Conservation (phyloP, 164 flowering plant genomes). For the Tetrastigma voinierianum region DNA sequence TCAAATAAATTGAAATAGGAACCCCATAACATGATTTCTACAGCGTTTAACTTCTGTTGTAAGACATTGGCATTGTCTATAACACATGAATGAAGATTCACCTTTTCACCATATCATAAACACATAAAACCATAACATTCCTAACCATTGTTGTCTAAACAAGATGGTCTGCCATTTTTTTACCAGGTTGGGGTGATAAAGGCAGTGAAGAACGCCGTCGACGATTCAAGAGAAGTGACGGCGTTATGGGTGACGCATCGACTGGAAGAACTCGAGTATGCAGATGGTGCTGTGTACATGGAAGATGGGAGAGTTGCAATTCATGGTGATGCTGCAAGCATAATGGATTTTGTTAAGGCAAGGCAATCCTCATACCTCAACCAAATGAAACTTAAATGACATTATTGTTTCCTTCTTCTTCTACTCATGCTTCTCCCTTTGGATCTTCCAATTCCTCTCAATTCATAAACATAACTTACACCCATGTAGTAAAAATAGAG, state of each 20-base stretch:
- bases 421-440: too few species aligned
- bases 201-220: slow-evolving; percentile 69
- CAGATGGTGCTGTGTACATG: slow-evolving; percentile 96
- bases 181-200: slow-evolving; percentile 73
- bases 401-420: background rate
- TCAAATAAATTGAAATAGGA: too few species aligned
- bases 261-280: slow-evolving; percentile 84
- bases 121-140: background rate
- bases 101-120: too few species aligned
- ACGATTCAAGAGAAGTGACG: slow-evolving; percentile 58
- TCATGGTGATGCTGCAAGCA: slow-evolving; percentile 49
- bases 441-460: too few species aligned
- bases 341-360: slow-evolving; percentile 41
- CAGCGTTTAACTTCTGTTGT: too few species aligned
- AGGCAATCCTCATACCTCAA: slow-evolving; percentile 52
- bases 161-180: background rate
- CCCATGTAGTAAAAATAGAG: too few species aligned
- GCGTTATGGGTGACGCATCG: slow-evolving; percentile 97
- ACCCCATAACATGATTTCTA: too few species aligned
- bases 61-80: too few species aligned
- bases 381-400: slow-evolving; percentile 29
- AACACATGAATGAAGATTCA: too few species aligned
- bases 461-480: too few species aligned
- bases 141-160: slow-evolving; percentile 5
- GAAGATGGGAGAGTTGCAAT: slow-evolving; percentile 71